phyloP scores from a whole-genome alignment of 371 early-diverging fungal species.

The Zancudomyces culisetae region DNA sequence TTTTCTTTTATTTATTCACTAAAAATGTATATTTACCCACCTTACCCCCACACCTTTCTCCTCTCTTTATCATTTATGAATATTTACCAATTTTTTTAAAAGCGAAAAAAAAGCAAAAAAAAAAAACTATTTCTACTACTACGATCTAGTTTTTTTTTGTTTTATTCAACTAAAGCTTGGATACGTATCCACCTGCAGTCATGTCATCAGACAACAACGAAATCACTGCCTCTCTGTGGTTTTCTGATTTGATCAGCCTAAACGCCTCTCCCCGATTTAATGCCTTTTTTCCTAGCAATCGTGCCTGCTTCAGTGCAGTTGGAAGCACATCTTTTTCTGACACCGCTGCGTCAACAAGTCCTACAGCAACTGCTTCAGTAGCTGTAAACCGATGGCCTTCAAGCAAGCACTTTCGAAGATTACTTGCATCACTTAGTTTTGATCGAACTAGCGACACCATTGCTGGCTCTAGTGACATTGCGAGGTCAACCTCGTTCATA shows the following conservation, averaged over 20 bases:
- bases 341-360: conserved; percentile 40
- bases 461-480: conserved; percentile 44
- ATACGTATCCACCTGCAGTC: conserved; percentile 12
- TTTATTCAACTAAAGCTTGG: conserved; percentile 27
- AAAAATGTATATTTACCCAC: too few species aligned
- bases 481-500: conserved; percentile 59
- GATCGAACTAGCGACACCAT: conserved; percentile 44
- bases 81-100: too few species aligned
- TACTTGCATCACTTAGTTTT: conserved; percentile 28
- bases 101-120: too few species aligned
- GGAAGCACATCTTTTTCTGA: conserved; percentile 27
- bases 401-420: conserved; percentile 41
- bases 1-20: too few species aligned
- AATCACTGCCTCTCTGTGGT: conserved; percentile 17
- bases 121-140: too few species aligned
- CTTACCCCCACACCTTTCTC: too few species aligned
- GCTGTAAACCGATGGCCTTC: conserved; percentile 44
- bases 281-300: conserved; percentile 10
- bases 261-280: conserved; percentile 10
- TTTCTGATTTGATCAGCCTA: conserved; percentile 20
- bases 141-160: too few species aligned
- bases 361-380: conserved; percentile 34
- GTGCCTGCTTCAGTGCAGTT: conserved; percentile 31
- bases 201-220: conserved; percentile 12
- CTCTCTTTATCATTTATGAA: too few species aligned